Evolutionary conservation across 2,329 filamentous ascomycete species (phyloP).

Genomic region (Colletotrichum chlorophyti): DNA sequence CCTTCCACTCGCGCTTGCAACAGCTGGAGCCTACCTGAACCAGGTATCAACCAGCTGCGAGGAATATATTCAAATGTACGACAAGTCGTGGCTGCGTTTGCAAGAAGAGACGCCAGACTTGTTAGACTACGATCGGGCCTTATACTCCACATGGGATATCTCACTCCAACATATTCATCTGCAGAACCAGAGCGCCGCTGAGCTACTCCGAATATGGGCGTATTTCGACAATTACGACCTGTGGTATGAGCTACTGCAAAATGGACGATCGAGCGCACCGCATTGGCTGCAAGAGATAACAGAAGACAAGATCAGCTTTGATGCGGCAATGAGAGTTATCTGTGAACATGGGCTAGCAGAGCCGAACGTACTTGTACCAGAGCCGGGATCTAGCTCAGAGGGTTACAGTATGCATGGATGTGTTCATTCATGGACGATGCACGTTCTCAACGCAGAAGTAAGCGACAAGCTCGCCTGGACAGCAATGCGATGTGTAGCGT

Average conservation of each 20-base stretch:
- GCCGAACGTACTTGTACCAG: constrained; percentile 22
- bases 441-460: constrained; percentile 33
- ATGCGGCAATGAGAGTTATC: constrained; percentile 36
- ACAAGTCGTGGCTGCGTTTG: constrained; percentile 43
- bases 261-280: constrained; percentile 18
- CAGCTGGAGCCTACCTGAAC: constrained; percentile 51
- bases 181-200: constrained; percentile 36
- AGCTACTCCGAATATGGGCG: constrained; percentile 50
- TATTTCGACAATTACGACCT: constrained; percentile 51
- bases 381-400: constrained; percentile 18
- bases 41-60: constrained; percentile 42
- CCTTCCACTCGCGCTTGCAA: constrained; percentile 52
- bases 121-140: constrained; percentile 38
- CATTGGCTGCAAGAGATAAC: constrained; percentile 35
- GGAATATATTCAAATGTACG: constrained; percentile 48
- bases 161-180: constrained; percentile 44
- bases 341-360: constrained; percentile 38
- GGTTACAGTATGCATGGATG: constrained; percentile 42
- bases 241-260: constrained; percentile 49
- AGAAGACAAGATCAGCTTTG: constrained; percentile 33
- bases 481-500: constrained; percentile 23
- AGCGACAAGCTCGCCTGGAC: background rate
- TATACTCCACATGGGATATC: constrained; percentile 48
- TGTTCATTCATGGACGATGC: constrained; percentile 40
- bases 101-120: constrained; percentile 38